These are phyloP conservation scores for Scedosporium apiospermum DNA, from an alignment of 2,329 filamentous ascomycete genomes.

Conservation along the genomic window DNA sequence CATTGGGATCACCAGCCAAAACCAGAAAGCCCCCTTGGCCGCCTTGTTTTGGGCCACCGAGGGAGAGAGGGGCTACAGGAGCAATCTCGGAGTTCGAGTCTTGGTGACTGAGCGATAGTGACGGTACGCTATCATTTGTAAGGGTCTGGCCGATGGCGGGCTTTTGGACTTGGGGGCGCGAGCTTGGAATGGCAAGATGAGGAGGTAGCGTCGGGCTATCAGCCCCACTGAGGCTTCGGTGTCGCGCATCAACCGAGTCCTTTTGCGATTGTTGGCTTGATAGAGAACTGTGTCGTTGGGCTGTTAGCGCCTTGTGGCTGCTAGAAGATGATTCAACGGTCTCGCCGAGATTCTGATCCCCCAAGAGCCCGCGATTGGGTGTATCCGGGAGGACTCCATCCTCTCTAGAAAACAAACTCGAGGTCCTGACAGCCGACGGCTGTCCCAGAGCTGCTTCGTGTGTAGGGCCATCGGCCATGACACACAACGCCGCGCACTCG, in stretches of 20 bases:
- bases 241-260: conserved; percentile 33
- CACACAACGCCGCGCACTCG: conserved; percentile 64
- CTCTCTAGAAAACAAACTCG: conserved; percentile 14
- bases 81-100: conserved; percentile 33
- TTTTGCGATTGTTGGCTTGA: conserved; percentile 40
- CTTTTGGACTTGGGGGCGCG: conserved; percentile 48
- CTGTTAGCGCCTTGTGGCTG: conserved; percentile 19
- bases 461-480: conserved; percentile 11
- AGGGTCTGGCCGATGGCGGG: conserved; percentile 41
- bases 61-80: conserved; percentile 17
- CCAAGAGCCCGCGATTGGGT: conserved; percentile 28
- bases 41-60: conserved; percentile 15
- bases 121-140: conserved; percentile 48
- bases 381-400: conserved; percentile 21
- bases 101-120: conserved; percentile 40
- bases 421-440: conserved; percentile 13
- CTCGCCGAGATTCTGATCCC: neutral
- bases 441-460: conserved; percentile 10
- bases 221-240: conserved; percentile 24
- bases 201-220: conserved; percentile 59
- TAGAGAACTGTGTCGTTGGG: conserved; percentile 31
- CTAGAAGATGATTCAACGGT: conserved; percentile 12
- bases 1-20: conserved; percentile 21
- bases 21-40: conserved; percentile 8
- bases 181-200: conserved; percentile 34